Percentiles rank a stretch among this genome's conserved stretches.
Conservation (phyloP, 768 basidiomycete genomes). For the Lepiota brunneoincarnata region DNA sequence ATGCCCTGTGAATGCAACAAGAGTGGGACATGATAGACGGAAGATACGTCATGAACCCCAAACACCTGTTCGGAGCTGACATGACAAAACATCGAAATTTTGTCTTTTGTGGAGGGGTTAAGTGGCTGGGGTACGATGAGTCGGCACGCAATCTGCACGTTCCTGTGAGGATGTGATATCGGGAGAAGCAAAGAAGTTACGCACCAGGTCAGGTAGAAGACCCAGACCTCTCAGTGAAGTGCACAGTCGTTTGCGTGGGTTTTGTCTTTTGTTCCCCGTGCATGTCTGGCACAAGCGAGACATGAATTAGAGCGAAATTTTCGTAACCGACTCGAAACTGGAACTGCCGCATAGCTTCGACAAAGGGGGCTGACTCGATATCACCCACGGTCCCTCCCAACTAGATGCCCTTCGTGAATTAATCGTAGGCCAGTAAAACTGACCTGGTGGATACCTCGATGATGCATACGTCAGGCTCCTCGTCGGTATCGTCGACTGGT, state of each 20-base stretch:
- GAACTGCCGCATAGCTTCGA: constrained; percentile 99
- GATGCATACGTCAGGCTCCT: constrained; percentile 95
- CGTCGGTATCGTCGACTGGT: constrained; percentile 91
- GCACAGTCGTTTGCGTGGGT: constrained; percentile 95
- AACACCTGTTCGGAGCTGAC: constrained; percentile 87
- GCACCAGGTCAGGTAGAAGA: constrained; percentile 85
- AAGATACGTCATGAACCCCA: constrained; percentile 94
- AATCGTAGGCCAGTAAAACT: not conserved
- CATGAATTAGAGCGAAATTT: constrained; percentile 96
- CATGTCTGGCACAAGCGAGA: constrained; percentile 97
- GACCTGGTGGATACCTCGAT: constrained; percentile 76
- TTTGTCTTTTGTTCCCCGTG: constrained; percentile 99
- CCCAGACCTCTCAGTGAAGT: constrained; percentile 91
- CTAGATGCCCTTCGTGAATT: constrained; percentile 34
- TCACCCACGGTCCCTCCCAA: constrained; percentile 98
- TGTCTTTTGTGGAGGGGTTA: constrained; percentile 83
- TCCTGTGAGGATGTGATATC: not conserved
- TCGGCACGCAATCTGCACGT: constrained; percentile 84
- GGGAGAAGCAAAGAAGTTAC: constrained; percentile 22
- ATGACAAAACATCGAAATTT: constrained; percentile 99
- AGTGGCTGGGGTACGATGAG: constrained; percentile 77
- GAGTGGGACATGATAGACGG: constrained; percentile 96
- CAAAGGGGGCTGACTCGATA: constrained; percentile 96
- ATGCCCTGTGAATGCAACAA: constrained; percentile 93
- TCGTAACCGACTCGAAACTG: constrained; percentile 96